A percentile compares a stretch with the other conserved stretches of the same genome.
Evolutionary conservation across 176 grass and related monocot species (phyloP).

Genomic region (Aegilops umbellulata): DNA sequence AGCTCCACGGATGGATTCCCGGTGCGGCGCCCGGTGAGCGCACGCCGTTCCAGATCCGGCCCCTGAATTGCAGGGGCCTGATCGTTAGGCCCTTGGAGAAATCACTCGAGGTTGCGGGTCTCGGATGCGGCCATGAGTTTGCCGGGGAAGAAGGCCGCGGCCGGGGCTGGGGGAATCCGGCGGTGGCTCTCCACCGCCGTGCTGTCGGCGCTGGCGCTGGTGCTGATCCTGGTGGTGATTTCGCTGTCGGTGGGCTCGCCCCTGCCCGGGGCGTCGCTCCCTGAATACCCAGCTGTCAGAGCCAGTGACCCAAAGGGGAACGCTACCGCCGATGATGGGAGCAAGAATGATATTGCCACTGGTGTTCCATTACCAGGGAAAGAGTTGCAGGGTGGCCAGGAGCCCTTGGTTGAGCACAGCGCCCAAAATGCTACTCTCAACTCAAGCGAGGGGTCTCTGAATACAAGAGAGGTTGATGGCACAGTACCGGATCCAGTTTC

Average conservation of each 20-base stretch:
- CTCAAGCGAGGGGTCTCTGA: constrained; percentile 1
- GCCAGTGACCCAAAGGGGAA: neutral
- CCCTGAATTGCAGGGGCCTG: neutral
- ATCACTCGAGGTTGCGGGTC: neutral
- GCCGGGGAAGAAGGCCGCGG: constrained; percentile 35
- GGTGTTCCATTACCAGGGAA: constrained; percentile 4
- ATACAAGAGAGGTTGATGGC: neutral
- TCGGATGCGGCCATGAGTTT: constrained; percentile 29
- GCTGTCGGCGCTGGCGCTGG: constrained; percentile 41
- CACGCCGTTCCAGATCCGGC: neutral
- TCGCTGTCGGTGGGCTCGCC: constrained; percentile 53
- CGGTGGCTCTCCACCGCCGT: constrained; percentile 51
- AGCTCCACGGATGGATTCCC: neutral
- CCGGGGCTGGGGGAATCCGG: constrained; percentile 19
- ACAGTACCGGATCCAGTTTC: constrained; percentile 12
- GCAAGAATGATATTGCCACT: neutral
- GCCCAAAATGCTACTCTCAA: constrained; percentile 20
- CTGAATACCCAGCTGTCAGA: constrained; percentile 33
- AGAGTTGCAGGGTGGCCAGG: constrained; percentile 12
- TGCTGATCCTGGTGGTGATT: constrained; percentile 56
- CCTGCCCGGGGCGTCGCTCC: constrained; percentile 37
- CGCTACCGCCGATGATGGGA: constrained; percentile 5
- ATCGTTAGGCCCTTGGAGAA: neutral
- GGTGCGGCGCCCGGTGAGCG: neutral
- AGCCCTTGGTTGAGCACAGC: constrained; percentile 7